Base-by-base conservation (phyloP, 306 rosid species). In the Carpinus fangiana region DNA sequence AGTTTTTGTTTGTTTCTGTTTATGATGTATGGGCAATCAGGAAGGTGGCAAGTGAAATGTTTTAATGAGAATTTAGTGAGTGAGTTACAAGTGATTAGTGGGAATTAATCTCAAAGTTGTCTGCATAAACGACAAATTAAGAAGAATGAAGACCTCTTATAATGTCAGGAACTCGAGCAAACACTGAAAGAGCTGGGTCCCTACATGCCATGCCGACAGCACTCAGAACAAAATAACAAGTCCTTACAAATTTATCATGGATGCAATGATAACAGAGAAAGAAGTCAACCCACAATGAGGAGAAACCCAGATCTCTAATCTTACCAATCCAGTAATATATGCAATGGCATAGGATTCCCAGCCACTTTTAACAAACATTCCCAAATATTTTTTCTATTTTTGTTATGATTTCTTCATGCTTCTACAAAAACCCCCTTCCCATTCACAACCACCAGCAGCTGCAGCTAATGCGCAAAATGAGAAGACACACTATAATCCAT, bases 281-380 rank as follows among this genome's bases (percentile, higher is more conserved):
- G 90, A 90, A 89, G 90, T 92, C 97, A 90, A 87, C 72, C 67
- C 79, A 78, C 70, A 83, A 88, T 91, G 83, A 88, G 72, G 79
- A 84, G 80, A 81, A 78, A 74, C 74, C 72, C 72, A 85, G 69
- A 85, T 85, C 82, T 86, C 82, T 80, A 43, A 86, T 91, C 87
- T 83, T 52, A 62, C 72, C 75, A 61, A 43, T 64, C 48, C 81
- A 56, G 48, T 34, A 61, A 75, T 69, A 75, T 69, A 70, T 62
- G 87, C 65, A 74, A 65, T 62, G 86, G 79, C 93, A 92, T 90
- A 69, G 93, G 97, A 88, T 92, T 77, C 94, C 88, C 74, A 70
- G 64, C 79, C 89, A 85, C 76, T 64, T 76, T 84, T 74, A 62
- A 79, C 84, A 71, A 84, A 82, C 85, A 78, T 88, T 82, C 88